Base-by-base conservation (phyloP, 2,329 filamentous ascomycete genomes). In the Cladosporium sp. region DNA sequence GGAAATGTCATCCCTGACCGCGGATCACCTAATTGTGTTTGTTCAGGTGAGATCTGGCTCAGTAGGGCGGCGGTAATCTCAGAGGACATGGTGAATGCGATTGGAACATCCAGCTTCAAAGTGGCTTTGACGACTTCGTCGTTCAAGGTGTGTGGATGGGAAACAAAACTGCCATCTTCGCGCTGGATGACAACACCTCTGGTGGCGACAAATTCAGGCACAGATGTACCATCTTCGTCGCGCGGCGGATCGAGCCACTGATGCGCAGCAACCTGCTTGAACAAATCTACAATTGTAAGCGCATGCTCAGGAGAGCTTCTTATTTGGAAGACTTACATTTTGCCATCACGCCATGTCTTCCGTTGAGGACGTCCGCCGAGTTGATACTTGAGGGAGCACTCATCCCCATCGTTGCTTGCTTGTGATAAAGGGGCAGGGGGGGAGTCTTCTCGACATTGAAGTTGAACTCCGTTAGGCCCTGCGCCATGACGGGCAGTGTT, bases 81-180 rank as follows among this genome's bases (percentile, higher is more conserved):
- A 13, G 50, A 53, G 7, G 50, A 53, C 50, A 53, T 53, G 13
- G 50, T 38, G 32, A 53, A 53, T 31, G 50, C 50, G 14, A 53
- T 53, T 3, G 50, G 50, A 18, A 48, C 50, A 16, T 53, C 50
- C 11, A 53, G 43, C 38, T 48, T 53, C 18, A 53, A 28, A 2
- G 43, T 48, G 28, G 50, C 50, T 11, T 53, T 53, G 37, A 53
- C 50, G 16, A 53, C 40, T 19, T 48, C 50, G 14, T 53, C 50
- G 37, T 42, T 53, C 32, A 53, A 18, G 18, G 43, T 31, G 31
- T 53, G 50, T 4, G 50, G 43, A 13, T 53, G 48, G 9, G 50
- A 48, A 37, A 53, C 50, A 37, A 41, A 53, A 19, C 50, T 53
- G 28, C 43, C 43, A 40, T 53, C 50, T 35, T 53, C 50, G 14